Base-by-base conservation (phyloP, 176 grass and related monocot species). In the Neostapfia colusana region DNA sequence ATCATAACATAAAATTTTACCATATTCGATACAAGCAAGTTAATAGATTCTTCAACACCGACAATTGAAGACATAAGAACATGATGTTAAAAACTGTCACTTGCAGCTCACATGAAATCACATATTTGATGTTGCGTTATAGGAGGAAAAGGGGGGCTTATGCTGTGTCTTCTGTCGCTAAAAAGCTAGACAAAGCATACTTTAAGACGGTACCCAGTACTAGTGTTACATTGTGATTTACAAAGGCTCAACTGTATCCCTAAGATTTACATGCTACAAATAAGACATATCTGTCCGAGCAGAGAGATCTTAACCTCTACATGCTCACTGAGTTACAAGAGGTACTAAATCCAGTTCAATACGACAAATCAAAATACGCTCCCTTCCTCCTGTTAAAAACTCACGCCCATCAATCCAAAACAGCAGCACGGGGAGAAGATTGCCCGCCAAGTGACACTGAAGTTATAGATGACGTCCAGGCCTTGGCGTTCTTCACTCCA, bases 261-360 rank as follows among this genome's bases (percentile, higher is more conserved):
- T 85, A 89, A 76, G 65, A 81, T 89, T 89, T 89, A 85, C 82
- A 89, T 56, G 76, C 87, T 89, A 85, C 82, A 85, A 70, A 72
- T 72, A 85, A 65, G 81, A 69, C 70, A 70, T 77, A 72, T 77
- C 40, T 20, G 66, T 60, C 59, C 31, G 68, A 67, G 68, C 68
- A 65, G 26, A 85, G 14, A 85, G 9, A 79, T 57, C 38, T 67
- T 28, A 74, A 60, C 9, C 57, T 50, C 82, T 72, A 60, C 50
- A 80, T 26, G 71, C 78, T 85, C 86, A 84, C 77, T 81, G 77
- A 84, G 77, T 81, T 80, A 76, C 76, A 76, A 23, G 77, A 81
- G 72, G 71, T 70, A 69, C 81, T 69, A 20, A 76, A 65, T 84
- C 64, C 57, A 80, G n/a, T 39, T 39, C 72, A 66, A 50, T 71